Conservation (phyloP, 306 rosid genomes). For the Aeschynomene evenia region DNA sequence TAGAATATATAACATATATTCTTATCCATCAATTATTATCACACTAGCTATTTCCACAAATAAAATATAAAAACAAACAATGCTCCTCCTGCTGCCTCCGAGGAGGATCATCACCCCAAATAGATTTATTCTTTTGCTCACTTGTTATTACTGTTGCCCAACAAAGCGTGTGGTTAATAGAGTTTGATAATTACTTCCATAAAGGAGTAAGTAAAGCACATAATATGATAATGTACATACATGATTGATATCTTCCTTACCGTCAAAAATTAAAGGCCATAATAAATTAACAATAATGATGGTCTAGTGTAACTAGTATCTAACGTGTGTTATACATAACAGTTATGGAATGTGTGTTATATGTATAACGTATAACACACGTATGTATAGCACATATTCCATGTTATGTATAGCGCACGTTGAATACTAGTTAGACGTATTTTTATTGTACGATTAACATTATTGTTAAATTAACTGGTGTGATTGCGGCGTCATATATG, state of each 20-base stretch:
- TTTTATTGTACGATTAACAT: too few relatives aligned
- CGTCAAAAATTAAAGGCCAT: not conserved
- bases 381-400: too few relatives aligned
- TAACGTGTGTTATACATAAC: too few relatives aligned
- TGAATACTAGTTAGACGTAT: too few relatives aligned
- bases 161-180: not conserved
- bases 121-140: too few relatives aligned
- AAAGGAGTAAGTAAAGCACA: not conserved
- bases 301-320: too few relatives aligned
- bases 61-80: not conserved
- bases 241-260: slow-evolving; percentile 22
- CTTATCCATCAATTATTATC: not conserved
- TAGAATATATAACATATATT: not conserved
- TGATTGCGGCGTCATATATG: not conserved
- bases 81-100: not conserved
- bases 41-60: not conserved
- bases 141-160: too few relatives aligned
- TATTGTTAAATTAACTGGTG: not conserved
- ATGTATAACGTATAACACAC: too few relatives aligned
- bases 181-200: not conserved
- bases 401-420: too few relatives aligned
- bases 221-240: too few relatives aligned
- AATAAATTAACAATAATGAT: too few relatives aligned
- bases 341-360: too few relatives aligned
- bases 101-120: not conserved